Percentiles rank a stretch among this genome's conserved stretches.
These are phyloP conservation scores for Fusarium guadeloupense DNA, from an alignment of 2,329 filamentous ascomycete species.

Conservation along the genomic window DNA sequence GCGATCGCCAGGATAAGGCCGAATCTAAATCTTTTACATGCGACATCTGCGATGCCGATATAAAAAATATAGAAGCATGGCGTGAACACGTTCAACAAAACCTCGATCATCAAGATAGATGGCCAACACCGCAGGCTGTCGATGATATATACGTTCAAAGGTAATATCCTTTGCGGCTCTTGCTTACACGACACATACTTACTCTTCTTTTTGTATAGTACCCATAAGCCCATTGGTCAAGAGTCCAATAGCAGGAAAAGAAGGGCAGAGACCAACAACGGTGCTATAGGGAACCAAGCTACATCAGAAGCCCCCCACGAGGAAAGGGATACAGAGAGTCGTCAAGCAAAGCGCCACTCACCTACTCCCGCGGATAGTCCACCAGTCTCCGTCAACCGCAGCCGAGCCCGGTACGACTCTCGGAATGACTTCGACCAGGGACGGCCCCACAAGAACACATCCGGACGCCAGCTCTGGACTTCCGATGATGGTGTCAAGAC, in stretches of 20 bases:
- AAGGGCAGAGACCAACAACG: slow-evolving; percentile 4
- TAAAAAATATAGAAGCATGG: slow-evolving; percentile 43
- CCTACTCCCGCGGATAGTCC: slow-evolving; percentile 39
- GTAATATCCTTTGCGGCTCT: slow-evolving; percentile 2
- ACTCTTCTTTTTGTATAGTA: not conserved
- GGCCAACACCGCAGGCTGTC: slow-evolving; percentile 17
- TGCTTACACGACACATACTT: not conserved
- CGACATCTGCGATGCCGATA: slow-evolving; percentile 37
- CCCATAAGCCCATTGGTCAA: not conserved
- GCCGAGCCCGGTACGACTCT: slow-evolving; percentile 26
- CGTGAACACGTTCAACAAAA: slow-evolving; percentile 38
- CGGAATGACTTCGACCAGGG: slow-evolving; percentile 39
- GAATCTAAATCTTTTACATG: slow-evolving; percentile 7
- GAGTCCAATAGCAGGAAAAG: slow-evolving; percentile 15
- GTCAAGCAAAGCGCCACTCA: slow-evolving; percentile 42
- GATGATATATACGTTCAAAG: slow-evolving; percentile 18
- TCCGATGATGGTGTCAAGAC: slow-evolving; percentile 38
- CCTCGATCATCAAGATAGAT: slow-evolving; percentile 25
- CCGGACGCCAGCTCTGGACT: slow-evolving; percentile 44
- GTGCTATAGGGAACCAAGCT: not conserved
- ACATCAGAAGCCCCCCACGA: not conserved
- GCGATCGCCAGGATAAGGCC: slow-evolving; percentile 20
- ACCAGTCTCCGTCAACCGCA: slow-evolving; percentile 19
- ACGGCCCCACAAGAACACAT: slow-evolving; percentile 26
- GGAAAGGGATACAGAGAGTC: slow-evolving; percentile 18